These are phyloP conservation scores for Fusarium penzigii DNA, from an alignment of 2,329 filamentous ascomycete genomes.

Conservation along the genomic window DNA sequence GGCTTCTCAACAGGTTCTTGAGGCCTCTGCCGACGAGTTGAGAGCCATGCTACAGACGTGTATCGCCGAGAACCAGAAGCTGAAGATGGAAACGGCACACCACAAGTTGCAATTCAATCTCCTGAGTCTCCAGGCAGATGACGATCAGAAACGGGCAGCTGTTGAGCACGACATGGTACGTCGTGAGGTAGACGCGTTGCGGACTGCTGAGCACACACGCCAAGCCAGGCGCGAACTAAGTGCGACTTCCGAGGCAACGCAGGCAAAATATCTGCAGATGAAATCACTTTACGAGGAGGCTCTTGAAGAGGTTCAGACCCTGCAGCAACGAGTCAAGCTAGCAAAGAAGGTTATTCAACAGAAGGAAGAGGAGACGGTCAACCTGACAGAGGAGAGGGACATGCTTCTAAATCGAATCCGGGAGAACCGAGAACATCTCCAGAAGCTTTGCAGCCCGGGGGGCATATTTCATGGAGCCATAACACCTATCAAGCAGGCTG, in stretches of 20 bases:
- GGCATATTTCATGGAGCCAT: conserved; percentile 64
- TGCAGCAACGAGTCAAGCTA: conserved; percentile 66
- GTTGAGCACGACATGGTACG: conserved; percentile 93
- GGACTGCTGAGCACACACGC: conserved; percentile 69
- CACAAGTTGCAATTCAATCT: conserved; percentile 89
- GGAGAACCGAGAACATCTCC: conserved; percentile 86
- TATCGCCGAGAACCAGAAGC: conserved; percentile 56
- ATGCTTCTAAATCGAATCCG: conserved; percentile 81
- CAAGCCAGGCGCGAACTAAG: conserved; percentile 58
- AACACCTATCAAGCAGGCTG: conserved; percentile 53
- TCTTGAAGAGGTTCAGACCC: conserved; percentile 63
- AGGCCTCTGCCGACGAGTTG: conserved; percentile 57
- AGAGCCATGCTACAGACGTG: conserved; percentile 56
- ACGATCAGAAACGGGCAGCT: conserved; percentile 81
- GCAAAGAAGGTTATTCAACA: conserved; percentile 79
- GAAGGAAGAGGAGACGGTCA: conserved; percentile 71
- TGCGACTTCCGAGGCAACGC: conserved; percentile 53
- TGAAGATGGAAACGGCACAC: conserved; percentile 83
- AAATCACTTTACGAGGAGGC: conserved; percentile 67
- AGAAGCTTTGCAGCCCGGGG: conserved; percentile 74
- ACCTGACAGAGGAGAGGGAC: conserved; percentile 73
- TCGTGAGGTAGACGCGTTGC: conserved; percentile 81
- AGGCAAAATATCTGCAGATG: conserved; percentile 60
- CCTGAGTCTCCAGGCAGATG: conserved; percentile 78
- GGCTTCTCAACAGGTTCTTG: conserved; percentile 49